Conservation (phyloP, 306 rosid species). For the Cicer chorassanicum region DNA sequence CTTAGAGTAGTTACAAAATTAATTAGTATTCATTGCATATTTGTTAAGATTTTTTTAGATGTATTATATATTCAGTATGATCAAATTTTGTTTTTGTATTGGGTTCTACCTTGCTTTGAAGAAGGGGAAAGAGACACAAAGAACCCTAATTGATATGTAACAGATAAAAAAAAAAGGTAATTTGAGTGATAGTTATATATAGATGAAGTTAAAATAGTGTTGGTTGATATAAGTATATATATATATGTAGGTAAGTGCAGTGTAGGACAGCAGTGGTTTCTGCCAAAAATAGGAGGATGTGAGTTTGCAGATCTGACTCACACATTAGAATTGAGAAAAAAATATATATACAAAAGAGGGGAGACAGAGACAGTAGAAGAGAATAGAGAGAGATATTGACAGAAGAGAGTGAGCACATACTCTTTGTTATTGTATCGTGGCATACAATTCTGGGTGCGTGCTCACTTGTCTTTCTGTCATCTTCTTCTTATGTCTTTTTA, state of each 20-base stretch:
- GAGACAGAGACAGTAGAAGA: slow-evolving; percentile 9
- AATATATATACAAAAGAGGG: background rate
- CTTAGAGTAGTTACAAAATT: too few relatives aligned
- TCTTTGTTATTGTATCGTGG: slow-evolving; percentile 56
- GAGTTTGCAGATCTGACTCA: slow-evolving; percentile 1
- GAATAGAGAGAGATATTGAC: slow-evolving; percentile 58
- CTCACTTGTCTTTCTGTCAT: slow-evolving; percentile 80
- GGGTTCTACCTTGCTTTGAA: too few relatives aligned
- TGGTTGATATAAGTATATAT: background rate
- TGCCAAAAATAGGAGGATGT: background rate
- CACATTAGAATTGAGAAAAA: too few relatives aligned
- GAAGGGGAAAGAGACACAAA: too few relatives aligned
- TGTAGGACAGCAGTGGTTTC: background rate
- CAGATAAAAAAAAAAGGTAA: background rate
- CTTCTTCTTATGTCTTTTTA: slow-evolving; percentile 3
- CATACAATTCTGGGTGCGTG: slow-evolving; percentile 66
- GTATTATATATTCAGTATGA: too few relatives aligned
- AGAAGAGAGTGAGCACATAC: slow-evolving; percentile 99
- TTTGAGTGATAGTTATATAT: slow-evolving; percentile 1
- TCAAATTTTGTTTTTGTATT: too few relatives aligned
- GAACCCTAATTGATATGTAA: slow-evolving; percentile 10
- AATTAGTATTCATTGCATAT: too few relatives aligned
- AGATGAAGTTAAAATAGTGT: background rate
- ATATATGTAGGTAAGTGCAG: background rate
- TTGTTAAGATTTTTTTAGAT: too few relatives aligned